Percentiles rank a stretch among this genome's conserved stretches.
These are phyloP conservation scores for Helianthus annuus DNA, from an alignment of 129 eudicot genomes.

Conservation along the genomic window HanXRQr2.0-SUNRISE NC_035444.2:151246325-151246824, in stretches of 20 bases:
- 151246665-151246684: constrained; percentile 81
- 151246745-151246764: constrained; percentile 89
- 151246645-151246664: constrained; percentile 87
- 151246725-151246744: constrained; percentile 98
- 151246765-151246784: constrained; percentile 94
- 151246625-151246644: constrained; percentile 87
- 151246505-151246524: not conserved
- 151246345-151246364: no score
- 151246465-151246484: not conserved
- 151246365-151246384: no score
- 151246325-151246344: no score
- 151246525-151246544: constrained; percentile 56
- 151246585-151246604: constrained; percentile 82
- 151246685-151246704: constrained; percentile 91
- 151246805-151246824: constrained; percentile 87
- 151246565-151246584: constrained; percentile 75
- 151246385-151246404: no score
- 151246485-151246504: not conserved
- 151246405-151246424: not conserved
- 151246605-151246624: constrained; percentile 81
- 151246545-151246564: constrained; percentile 94
- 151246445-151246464: not conserved
- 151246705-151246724: constrained; percentile 97
- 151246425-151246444: no score
- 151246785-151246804: constrained; percentile 93